Percentiles rank a stretch among this genome's conserved stretches.
Conservation (phyloP, 2,329 filamentous ascomycete genomes). For the Passalora sequoiae region DNA sequence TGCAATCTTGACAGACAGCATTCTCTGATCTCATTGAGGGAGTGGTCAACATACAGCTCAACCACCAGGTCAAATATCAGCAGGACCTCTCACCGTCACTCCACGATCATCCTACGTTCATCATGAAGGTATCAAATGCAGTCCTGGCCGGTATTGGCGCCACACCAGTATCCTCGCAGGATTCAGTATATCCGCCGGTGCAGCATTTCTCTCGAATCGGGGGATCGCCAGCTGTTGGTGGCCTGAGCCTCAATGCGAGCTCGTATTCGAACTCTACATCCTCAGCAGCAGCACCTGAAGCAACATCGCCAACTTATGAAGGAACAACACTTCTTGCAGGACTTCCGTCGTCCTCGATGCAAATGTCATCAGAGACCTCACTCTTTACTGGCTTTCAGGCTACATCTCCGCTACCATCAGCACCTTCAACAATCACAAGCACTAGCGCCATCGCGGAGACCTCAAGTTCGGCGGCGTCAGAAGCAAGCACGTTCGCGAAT, state of each 20-base stretch:
- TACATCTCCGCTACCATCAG: background rate
- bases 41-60: too few species aligned
- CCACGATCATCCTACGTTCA: too few species aligned
- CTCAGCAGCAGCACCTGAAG: background rate
- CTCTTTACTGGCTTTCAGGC: background rate
- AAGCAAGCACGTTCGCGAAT: background rate
- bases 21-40: too few species aligned
- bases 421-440: too few species aligned
- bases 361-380: background rate
- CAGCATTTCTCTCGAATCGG: background rate
- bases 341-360: background rate
- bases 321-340: background rate
- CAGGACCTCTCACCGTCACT: too few species aligned
- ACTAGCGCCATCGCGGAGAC: too few species aligned
- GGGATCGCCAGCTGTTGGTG: background rate
- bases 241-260: background rate
- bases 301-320: background rate
- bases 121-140: constrained; percentile 5
- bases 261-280: background rate
- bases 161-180: background rate
- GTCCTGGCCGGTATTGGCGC: constrained; percentile 4
- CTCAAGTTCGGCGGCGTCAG: background rate
- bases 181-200: constrained; percentile 1
- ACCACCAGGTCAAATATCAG: too few species aligned
- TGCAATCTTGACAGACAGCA: too few species aligned